Percentiles rank a stretch among this genome's conserved stretches.
Evolutionary conservation across 83 land plant genomes (phyloP).

Genomic region (Picea mariana): DNA sequence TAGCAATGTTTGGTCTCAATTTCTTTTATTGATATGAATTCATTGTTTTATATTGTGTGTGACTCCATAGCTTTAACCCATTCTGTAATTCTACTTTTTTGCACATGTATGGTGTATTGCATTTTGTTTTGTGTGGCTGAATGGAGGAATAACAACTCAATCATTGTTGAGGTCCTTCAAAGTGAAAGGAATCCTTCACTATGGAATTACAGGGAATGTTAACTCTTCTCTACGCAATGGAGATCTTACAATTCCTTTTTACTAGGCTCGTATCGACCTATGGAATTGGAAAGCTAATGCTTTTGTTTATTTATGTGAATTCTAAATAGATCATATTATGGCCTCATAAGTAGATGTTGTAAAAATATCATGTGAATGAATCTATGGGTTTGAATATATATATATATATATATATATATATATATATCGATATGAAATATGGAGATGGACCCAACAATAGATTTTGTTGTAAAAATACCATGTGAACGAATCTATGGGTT

Average conservation of each 20-base stretch:
- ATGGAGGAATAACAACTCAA: slow-evolving; percentile 68
- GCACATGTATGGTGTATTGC: neutral
- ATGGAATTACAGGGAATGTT: slow-evolving; percentile 81
- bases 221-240: slow-evolving; percentile 49
- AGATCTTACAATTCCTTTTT: slow-evolving; percentile 64
- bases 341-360: neutral
- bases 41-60: neutral
- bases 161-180: slow-evolving; percentile 45
- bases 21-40: neutral
- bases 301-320: neutral
- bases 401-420: neutral
- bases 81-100: neutral
- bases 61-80: neutral
- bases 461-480: too few species aligned
- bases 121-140: slow-evolving; percentile 29
- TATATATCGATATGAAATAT: neutral
- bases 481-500: too few species aligned
- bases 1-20: slow-evolving; percentile 45
- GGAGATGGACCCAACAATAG: too few species aligned
- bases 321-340: neutral
- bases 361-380: neutral
- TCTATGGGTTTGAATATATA: neutral
- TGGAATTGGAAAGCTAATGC: slow-evolving; percentile 78
- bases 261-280: slow-evolving; percentile 72
- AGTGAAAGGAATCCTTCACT: slow-evolving; percentile 57